A percentile compares a stretch with the other conserved stretches of the same genome.
phyloP scores from a whole-genome alignment of 768 basidiomycete genomes.

The Suillus occidentalis region DNA sequence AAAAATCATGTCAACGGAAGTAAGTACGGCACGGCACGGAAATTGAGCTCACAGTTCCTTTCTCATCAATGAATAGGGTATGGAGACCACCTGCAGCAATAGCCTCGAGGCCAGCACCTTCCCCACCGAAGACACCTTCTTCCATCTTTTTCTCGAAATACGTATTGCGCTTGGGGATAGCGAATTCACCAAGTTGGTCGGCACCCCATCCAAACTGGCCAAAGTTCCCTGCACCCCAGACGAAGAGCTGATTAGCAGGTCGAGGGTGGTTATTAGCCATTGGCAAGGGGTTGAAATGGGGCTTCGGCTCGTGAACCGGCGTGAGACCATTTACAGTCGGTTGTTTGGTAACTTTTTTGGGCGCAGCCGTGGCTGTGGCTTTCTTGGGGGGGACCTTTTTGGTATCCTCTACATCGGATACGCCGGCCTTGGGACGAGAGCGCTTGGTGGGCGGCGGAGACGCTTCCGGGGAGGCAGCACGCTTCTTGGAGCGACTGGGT shows the following conservation, averaged over 20 bases:
- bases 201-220: constrained; percentile 94
- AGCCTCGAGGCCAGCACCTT: constrained; percentile 77
- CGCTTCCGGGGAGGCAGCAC: constrained; percentile 50
- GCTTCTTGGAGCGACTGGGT: constrained; percentile 39
- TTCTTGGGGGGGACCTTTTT: constrained; percentile 28
- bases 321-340: constrained; percentile 32
- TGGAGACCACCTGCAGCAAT: constrained; percentile 88
- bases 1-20: not conserved
- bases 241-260: constrained; percentile 75
- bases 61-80: constrained; percentile 84
- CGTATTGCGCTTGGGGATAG: constrained; percentile 71
- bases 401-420: constrained; percentile 45
- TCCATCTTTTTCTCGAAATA: constrained; percentile 79
- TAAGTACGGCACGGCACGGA: constrained; percentile 13
- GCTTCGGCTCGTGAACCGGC: constrained; percentile 39
- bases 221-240: constrained; percentile 92
- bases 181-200: constrained; percentile 65
- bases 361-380: constrained; percentile 16
- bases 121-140: constrained; percentile 67
- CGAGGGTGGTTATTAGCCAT: constrained; percentile 52
- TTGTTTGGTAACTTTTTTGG: constrained; percentile 30
- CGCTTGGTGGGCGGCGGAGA: constrained; percentile 53
- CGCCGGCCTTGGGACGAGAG: constrained; percentile 34
- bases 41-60: constrained; percentile 71
- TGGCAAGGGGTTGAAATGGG: constrained; percentile 69